Base-by-base conservation (phyloP, 495 filamentous ascomycete species). In the Penicillium egyptiacum region DNA sequence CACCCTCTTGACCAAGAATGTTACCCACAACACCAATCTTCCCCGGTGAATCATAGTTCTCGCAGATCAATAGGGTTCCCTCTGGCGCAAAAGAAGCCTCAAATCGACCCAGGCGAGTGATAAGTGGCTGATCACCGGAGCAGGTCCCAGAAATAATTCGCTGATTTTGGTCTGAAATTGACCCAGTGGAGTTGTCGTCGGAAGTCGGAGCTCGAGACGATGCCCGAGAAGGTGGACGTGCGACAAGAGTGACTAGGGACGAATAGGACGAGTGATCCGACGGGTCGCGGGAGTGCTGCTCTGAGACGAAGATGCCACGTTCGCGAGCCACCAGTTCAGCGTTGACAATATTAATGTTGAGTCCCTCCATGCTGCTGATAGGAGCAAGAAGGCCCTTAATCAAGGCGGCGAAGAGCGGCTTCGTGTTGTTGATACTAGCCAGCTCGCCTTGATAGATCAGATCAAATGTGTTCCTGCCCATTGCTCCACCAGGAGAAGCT, bases 331-430 rank as follows among this genome's bases (percentile, higher is more conserved):
- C 76, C 51, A 88, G 73, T 20, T 82, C 81, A 1, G 87, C 87
- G 61, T 90, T 89, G 57, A 90, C 86, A 40, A 90, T 87, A 72
- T 88, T 90, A 59, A 90, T 82, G 57, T 88, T 85, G 30, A 84
- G 62, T 2, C 81, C 83, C 47, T 80, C 82, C 0, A 74, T 66
- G 54, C 80, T 79, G 51, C 76, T 80, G 62, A 89, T 84, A 9
- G 79, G 74, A 2, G 75, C 74, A 11, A 86, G 75, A 14, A 90
- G 75, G 0, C 87, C 87, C 65, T 88, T 88, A 61, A 89, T 79
- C 3, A 90, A 69, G 0, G 86, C 86, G 0, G 87, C 86, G 58
- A 87, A 87, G 9, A 90, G 75, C 0, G 87, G 87, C 10, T 84
- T 83, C 9, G 86, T 89, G 60, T 86, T 89, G 52, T 73, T 78